Percentiles rank a stretch among this genome's conserved stretches.
Conservation (phyloP, 1,284 basidiomycete genomes). For the Chalciporus sp. region DNA sequence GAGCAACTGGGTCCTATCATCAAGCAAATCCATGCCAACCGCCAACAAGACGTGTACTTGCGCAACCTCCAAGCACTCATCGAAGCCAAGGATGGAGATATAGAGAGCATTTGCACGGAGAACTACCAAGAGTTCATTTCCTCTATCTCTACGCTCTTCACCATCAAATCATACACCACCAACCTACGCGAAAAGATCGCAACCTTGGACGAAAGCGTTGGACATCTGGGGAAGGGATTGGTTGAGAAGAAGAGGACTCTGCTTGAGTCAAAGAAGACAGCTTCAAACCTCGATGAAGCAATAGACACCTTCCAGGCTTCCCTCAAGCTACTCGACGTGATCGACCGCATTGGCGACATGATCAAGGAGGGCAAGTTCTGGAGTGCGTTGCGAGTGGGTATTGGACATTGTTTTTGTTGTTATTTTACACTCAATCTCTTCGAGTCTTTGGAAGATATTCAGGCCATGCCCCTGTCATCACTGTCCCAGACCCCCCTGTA, state of each 20-base stretch:
- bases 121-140: slow-evolving; percentile 99
- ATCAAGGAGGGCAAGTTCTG: slow-evolving; percentile 93
- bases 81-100: slow-evolving; percentile 92
- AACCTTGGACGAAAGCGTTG: slow-evolving; percentile 69
- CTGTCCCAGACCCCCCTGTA: slow-evolving; percentile 94
- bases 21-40: slow-evolving; percentile 88
- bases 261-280: slow-evolving; percentile 90
- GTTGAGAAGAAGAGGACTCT: slow-evolving; percentile 91
- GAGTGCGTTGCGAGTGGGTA: slow-evolving; percentile 90
- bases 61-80: slow-evolving; percentile 86
- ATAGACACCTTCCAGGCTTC: slow-evolving; percentile 95
- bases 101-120: slow-evolving; percentile 92
- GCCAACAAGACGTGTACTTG: slow-evolving; percentile 91
- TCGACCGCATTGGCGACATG: slow-evolving; percentile 93
- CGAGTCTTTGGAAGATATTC: slow-evolving; percentile 92
- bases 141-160: slow-evolving; percentile 93
- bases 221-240: slow-evolving; percentile 79
- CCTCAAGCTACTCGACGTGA: slow-evolving; percentile 89
- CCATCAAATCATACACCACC: slow-evolving; percentile 87
- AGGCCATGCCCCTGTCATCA: slow-evolving; percentile 86
- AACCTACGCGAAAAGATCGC: slow-evolving; percentile 80
- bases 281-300: slow-evolving; percentile 92
- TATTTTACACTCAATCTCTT: slow-evolving; percentile 32
- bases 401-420: slow-evolving; percentile 23
- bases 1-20: slow-evolving; percentile 93